phyloP scores from a whole-genome alignment of 1,284 basidiomycete genomes.

The Ustilago nuda region DNA sequence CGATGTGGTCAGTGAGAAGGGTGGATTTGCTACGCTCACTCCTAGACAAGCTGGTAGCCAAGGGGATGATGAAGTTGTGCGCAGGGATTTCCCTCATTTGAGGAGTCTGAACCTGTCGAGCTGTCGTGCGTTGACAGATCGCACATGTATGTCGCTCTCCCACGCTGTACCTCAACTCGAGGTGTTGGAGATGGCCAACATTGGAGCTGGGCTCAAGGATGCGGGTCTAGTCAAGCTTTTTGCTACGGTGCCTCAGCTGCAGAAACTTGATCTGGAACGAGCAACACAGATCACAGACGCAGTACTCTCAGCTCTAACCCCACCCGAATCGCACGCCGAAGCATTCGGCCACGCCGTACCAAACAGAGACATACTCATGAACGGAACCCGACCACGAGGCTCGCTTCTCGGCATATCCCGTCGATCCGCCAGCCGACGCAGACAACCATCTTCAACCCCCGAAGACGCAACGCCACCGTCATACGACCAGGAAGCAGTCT shows the following conservation, averaged over 20 bases:
- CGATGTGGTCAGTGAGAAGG: conserved; percentile 22
- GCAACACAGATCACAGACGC: conserved; percentile 80
- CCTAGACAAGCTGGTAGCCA: conserved; percentile 50
- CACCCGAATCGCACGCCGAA: conserved; percentile 70
- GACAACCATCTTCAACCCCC: conserved; percentile 11
- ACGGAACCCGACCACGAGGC: conserved; percentile 25
- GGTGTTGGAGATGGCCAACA: conserved; percentile 82
- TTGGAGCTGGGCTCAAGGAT: conserved; percentile 72
- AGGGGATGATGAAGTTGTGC: conserved; percentile 31
- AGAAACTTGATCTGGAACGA: conserved; percentile 85
- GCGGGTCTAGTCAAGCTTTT: conserved; percentile 80
- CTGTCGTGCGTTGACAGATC: conserved; percentile 81
- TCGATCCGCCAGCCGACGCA: conserved; percentile 40
- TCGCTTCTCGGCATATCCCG: conserved; percentile 30
- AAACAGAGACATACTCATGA: conserved; percentile 26
- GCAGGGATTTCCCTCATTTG: conserved; percentile 71
- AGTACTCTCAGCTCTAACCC: conserved; percentile 77
- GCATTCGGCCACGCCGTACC: conserved; percentile 37
- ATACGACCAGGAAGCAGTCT: conserved; percentile 36
- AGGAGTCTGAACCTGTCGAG: conserved; percentile 82
- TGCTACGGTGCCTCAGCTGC: conserved; percentile 77
- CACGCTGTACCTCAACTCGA: conserved; percentile 80
- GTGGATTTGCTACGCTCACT: conserved; percentile 32
- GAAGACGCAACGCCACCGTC: conserved; percentile 23
- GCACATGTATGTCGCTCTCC: conserved; percentile 79